phyloP scores from a whole-genome alignment of 495 filamentous ascomycete species.

The Amphirosellinia nigrospora region DNA sequence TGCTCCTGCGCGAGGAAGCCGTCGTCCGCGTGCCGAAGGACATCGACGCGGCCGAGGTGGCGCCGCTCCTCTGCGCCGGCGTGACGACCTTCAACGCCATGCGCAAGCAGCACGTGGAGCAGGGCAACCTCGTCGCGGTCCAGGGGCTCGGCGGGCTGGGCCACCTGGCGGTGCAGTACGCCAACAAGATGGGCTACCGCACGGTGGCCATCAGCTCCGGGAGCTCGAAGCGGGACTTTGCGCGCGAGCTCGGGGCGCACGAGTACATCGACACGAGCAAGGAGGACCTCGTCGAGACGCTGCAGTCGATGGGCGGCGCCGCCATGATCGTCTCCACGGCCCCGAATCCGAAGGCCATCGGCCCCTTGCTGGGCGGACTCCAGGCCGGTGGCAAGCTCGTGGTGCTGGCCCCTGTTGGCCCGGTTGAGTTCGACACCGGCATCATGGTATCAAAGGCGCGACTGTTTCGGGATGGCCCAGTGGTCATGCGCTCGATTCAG shows the following conservation, averaged over 20 bases:
- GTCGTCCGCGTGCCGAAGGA: slow-evolving; percentile 64
- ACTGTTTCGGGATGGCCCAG: slow-evolving; percentile 67
- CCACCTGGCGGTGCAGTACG: slow-evolving; percentile 72
- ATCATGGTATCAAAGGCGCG: slow-evolving; percentile 53
- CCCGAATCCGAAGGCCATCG: slow-evolving; percentile 61
- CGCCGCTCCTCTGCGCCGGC: slow-evolving; percentile 74
- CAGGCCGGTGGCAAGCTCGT: slow-evolving; percentile 65
- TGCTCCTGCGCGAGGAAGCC: slow-evolving; percentile 65
- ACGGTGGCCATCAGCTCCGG: slow-evolving; percentile 67
- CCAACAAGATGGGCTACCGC: slow-evolving; percentile 67
- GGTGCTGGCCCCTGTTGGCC: slow-evolving; percentile 60
- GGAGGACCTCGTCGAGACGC: slow-evolving; percentile 54
- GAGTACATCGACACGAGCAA: slow-evolving; percentile 69
- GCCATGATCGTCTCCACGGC: slow-evolving; percentile 68
- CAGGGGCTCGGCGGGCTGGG: slow-evolving; percentile 72
- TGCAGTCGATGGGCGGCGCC: slow-evolving; percentile 67
- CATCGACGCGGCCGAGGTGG: slow-evolving; percentile 63
- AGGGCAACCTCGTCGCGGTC: slow-evolving; percentile 65
- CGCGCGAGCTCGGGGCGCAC: slow-evolving; percentile 66
- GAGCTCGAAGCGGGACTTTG: slow-evolving; percentile 63
- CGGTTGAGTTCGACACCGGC: slow-evolving; percentile 57
- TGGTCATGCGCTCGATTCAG: slow-evolving; percentile 67
- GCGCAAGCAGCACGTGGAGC: slow-evolving; percentile 62
- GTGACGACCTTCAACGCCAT: slow-evolving; percentile 77
- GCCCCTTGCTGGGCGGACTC: slow-evolving; percentile 60